Base-by-base conservation (phyloP, 2,329 filamentous ascomycete genomes). In the Ophiostoma australiae region DNA sequence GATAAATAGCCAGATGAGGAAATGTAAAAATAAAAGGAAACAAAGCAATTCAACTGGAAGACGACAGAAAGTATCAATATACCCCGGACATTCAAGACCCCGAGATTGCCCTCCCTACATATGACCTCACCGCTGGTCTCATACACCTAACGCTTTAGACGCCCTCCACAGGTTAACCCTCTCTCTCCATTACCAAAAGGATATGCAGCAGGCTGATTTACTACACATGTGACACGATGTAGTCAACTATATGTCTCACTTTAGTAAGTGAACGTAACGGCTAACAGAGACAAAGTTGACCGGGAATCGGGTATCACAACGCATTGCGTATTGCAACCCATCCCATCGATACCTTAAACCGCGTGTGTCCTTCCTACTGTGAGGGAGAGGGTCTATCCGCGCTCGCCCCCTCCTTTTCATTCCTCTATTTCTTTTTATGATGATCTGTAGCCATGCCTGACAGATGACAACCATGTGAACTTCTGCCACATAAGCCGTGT, bases 221-320 rank as follows among this genome's bases (percentile, higher is more conserved):
- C 63, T 66, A 66, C 63, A 66, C 63, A 66, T 66, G 63, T 66
- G 35, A 66, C 63, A 39, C 35, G 35, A 66, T 39, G 63, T 66
- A 35, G n/a, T 66, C n/a, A 39, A 37, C 20, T 39, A 65, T n/a
- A 65, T 65, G 61, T 65, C 61, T 35, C 61, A 65, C n/a, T 63
- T 33, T 63, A 33, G 58, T 63, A 63, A 35, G 23, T 63, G 13
- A 11, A 11, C 58, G 15, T 13, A 63, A 63, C 27, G 58, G 58
- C 27, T 63, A 63, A 27, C 17, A 65, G 37, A 63, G 27, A 58
- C 52, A 58, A 27, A 27, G 52, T 58, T 63, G 15, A 63, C 27
- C 58, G 58, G 58, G 27, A 31, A 61, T 6, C 52, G 8, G 15
- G 58, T 63, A 31, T 33, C 7, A 33, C 58, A 33, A 33, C 27